Evolutionary conservation across 345 rosid genomes (phyloP), one percentile per base, ranked within the genome.

Genomic region (Euphorbia pulcherrima): DNA sequence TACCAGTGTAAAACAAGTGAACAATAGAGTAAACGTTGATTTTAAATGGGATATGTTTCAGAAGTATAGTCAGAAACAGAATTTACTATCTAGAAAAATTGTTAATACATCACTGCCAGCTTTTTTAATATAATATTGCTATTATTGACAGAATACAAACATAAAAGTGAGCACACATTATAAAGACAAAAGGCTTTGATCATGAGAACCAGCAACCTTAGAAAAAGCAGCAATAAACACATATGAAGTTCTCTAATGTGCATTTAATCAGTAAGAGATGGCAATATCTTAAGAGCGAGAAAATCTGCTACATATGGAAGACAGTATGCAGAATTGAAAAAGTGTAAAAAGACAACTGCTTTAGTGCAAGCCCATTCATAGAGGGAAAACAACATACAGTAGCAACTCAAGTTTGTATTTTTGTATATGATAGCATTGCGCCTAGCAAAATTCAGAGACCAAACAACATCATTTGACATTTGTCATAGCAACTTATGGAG

Each of bases 181-280:
- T 12, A 10, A 57, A 55, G 60, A 72, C 57, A 59, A 17, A 77
- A 65, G 30, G 65, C 50, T 33, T 51, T 55, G 33, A 65, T 24
- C 35, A 52, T 14, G 24, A 26, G 66, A 62, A 60, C 24, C 59
- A 37, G 72, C 59, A 54, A 81, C 99, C 99, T 91, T 84, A 94
- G 97, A 64, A 94, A 92, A 71, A 77, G 89, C 74, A 97, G 97
- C 62, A 94, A 70, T 30, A 97, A 94, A 68, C 89, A 90, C 95
- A 94, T 89, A 74, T 80, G 86, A 79, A 94, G 95, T 77, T 97
- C 99, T 81, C 99, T 94, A 67, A 97, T 89, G 77, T 94, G 99
- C 99, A 94, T 89, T 82, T 90, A 94, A 80, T 94, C 99, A 65
- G 97, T 94, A 64, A 94, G 81, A 68, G 99, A 97, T 35, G 99